Base-by-base conservation (phyloP, 2,329 filamentous ascomycete genomes). In the Sporothrix curviconia region DNA sequence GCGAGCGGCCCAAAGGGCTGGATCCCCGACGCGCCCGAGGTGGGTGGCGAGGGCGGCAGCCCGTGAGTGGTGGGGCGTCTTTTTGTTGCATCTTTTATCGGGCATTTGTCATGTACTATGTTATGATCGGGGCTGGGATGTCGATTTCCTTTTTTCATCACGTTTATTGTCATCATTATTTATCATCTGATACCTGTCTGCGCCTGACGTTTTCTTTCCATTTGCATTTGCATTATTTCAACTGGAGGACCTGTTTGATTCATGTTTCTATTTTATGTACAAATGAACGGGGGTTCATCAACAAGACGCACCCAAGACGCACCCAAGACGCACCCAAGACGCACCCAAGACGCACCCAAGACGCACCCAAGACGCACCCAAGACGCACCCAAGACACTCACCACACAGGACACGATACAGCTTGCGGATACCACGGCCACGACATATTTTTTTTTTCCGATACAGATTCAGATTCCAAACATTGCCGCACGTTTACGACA, bases 1-100 rank as follows among this genome's bases (percentile, higher is more conserved):
- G 86, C 54, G 94, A 99, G 76, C 77, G 91, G 61, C 92, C 92
- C 0, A 89, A n/a, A 87, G 68, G 92, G 92, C 0, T 97, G 92
- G 92, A 81, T 94, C 68, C 92, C 92, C 4, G 92, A 96, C 68
- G 71, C 89, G 15, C 43, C 40, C 1, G 58, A 57, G 11, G 47
- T 19, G 32, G 56, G n/a, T n/a, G n/a, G 58, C 19, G 51, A 54
- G 22, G 30, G 11, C 4, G 30, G 40, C 7, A 40, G 30, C 46
- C 37, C 37, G 14, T 43, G 39, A 51, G 34, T 11, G 5, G 7
- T 15, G 9, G 30, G 36, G 15, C 17, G 24, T 24, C 17, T 25
- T 39, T 11, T 11, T 32, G 11, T 11, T 5, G 28, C 28, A 11
- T 32, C 28, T 32, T 32, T 32, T 32, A 5, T 32, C 5, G 6